Conservation (phyloP, 176 grass and related monocot species). For the Bromus sterilis region DNA sequence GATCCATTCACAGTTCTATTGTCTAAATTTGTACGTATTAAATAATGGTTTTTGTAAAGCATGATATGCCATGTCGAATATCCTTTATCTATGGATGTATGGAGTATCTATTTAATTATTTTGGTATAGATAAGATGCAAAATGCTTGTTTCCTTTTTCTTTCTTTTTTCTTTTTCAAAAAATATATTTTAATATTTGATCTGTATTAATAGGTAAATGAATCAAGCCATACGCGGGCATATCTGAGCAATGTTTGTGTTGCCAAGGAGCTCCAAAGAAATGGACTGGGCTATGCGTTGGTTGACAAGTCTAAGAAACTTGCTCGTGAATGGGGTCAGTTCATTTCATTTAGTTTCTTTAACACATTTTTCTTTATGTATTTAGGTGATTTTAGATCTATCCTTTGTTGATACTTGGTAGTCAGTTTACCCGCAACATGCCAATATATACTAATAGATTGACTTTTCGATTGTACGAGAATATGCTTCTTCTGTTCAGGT, state of each 20-base stretch:
- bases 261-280: slow-evolving; percentile 85
- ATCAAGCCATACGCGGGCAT: slow-evolving; percentile 50
- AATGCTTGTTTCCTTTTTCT: not conserved
- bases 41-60: not conserved
- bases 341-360: not conserved
- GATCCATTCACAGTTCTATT: not conserved
- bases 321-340: slow-evolving; percentile 72
- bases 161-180: not conserved
- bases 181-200: not conserved
- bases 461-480: not conserved
- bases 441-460: not conserved
- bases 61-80: not conserved
- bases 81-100: not conserved
- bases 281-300: slow-evolving; percentile 72
- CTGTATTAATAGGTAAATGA: slow-evolving; percentile 51
- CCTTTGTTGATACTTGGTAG: not conserved
- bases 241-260: slow-evolving; percentile 84
- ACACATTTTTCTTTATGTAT: not conserved
- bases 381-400: not conserved
- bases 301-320: slow-evolving; percentile 67
- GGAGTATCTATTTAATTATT: not conserved
- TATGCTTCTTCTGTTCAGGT: not conserved
- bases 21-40: not conserved
- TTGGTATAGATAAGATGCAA: not conserved
- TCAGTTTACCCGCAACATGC: not conserved